phyloP scores from a whole-genome alignment of 495 filamentous ascomycete genomes.

The Penicillium diatomitis region DNA sequence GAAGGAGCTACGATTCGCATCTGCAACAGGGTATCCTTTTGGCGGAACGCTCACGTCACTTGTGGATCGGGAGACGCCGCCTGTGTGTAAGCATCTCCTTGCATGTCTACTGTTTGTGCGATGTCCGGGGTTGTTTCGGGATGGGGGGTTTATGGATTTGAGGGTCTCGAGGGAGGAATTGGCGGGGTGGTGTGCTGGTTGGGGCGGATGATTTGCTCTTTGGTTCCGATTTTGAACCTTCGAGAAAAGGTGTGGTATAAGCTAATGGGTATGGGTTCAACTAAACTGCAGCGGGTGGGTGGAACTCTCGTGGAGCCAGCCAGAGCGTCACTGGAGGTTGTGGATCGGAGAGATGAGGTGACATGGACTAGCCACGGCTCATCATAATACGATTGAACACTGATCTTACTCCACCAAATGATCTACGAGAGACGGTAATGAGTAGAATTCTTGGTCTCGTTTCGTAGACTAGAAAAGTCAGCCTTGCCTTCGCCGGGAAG shows the following conservation, averaged over 20 bases:
- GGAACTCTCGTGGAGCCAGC: too few species aligned
- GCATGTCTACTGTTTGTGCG: slow-evolving; percentile 71
- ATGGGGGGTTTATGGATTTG: slow-evolving; percentile 40
- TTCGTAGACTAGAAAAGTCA: too few species aligned
- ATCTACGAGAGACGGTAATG: too few species aligned
- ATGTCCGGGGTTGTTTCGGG: slow-evolving; percentile 49
- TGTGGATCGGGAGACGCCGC: slow-evolving; percentile 29
- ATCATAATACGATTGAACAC: too few species aligned
- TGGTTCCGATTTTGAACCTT: background rate
- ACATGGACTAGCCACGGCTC: too few species aligned
- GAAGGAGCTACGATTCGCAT: background rate
- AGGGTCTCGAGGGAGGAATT: slow-evolving; percentile 53
- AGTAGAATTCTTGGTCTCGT: background rate
- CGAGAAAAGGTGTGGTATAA: background rate
- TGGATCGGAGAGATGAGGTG: too few species aligned
- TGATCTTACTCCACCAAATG: too few species aligned
- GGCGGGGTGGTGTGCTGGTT: slow-evolving; percentile 68
- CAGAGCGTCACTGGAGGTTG: too few species aligned
- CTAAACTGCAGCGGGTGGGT: too few species aligned
- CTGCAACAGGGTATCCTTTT: slow-evolving; percentile 29
- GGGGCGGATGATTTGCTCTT: slow-evolving; percentile 30
- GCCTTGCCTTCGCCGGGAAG: too few species aligned
- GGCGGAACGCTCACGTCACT: slow-evolving; percentile 40
- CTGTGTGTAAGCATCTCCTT: slow-evolving; percentile 83
- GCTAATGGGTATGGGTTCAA: too few species aligned